phyloP scores from a whole-genome alignment of 306 rosid species.

The Cucurbita moschata region DNA sequence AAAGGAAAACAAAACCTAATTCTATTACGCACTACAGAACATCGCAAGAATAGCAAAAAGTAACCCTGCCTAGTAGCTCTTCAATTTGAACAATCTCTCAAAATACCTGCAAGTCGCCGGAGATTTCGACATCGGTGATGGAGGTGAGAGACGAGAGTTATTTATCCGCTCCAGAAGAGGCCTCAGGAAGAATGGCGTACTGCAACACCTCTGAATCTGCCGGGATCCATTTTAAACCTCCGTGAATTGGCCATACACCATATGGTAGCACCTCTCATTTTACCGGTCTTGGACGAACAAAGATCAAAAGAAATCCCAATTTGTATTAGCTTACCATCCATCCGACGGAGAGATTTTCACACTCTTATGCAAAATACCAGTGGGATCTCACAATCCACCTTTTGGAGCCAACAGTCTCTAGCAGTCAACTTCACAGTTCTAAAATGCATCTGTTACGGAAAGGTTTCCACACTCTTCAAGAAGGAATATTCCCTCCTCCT shows the following conservation, averaged over 20 bases:
- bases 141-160: conserved; percentile 85
- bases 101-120: conserved; percentile 72
- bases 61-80: not conserved
- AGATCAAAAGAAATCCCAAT: not conserved
- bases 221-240: conserved; percentile 88
- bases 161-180: conserved; percentile 76
- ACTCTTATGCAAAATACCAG: too few species aligned
- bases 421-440: too few species aligned
- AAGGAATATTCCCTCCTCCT: too few species aligned
- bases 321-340: too few species aligned
- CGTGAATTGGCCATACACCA: conserved; percentile 82
- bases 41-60: not conserved
- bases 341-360: too few species aligned
- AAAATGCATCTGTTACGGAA: too few species aligned
- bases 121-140: conserved; percentile 72
- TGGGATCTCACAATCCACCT: too few species aligned
- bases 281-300: not conserved
- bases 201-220: conserved; percentile 67
- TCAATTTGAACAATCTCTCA: not conserved
- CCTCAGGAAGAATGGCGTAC: conserved; percentile 70
- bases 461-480: too few species aligned
- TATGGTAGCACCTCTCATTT: conserved; percentile 12
- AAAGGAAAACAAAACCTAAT: not conserved
- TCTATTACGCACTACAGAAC: not conserved
- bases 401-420: too few species aligned